These are phyloP conservation scores for Syzygium syzygioides DNA, from an alignment of 441 rosid species.

Conservation along the genomic window DNA sequence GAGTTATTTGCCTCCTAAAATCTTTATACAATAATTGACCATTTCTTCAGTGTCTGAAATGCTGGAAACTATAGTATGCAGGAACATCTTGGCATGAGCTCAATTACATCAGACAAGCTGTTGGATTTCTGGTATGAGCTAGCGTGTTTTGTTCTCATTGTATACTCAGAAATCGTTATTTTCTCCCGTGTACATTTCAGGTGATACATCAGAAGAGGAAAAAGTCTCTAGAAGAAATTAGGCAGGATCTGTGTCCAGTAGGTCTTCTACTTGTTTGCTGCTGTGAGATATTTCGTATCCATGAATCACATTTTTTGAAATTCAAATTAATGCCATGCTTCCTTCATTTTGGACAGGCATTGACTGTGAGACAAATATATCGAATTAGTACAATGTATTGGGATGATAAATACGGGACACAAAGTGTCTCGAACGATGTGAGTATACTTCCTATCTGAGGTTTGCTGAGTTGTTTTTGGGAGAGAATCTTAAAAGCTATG, in stretches of 20 bases:
- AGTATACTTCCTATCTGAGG: slow-evolving; percentile 17
- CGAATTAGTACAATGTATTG: slow-evolving; percentile 99
- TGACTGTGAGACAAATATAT: slow-evolving; percentile 95
- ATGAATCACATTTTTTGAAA: not conserved
- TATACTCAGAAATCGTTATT: not conserved
- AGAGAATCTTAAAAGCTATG: slow-evolving; percentile 6
- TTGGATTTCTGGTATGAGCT: slow-evolving; percentile 84
- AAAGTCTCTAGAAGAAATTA: slow-evolving; percentile 85
- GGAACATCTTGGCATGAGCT: slow-evolving; percentile 99
- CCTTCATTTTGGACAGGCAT: slow-evolving; percentile 36
- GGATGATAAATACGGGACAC: slow-evolving; percentile 98
- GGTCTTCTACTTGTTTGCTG: slow-evolving; percentile 5
- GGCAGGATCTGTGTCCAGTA: slow-evolving; percentile 95
- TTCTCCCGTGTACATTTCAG: slow-evolving; percentile 27
- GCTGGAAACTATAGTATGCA: slow-evolving; percentile 54
- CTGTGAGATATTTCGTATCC: slow-evolving; percentile 4
- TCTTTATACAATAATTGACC: slow-evolving; percentile 2
- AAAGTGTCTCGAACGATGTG: slow-evolving; percentile 93
- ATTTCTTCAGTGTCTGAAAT: slow-evolving; percentile 17
- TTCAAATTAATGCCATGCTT: slow-evolving; percentile 2
- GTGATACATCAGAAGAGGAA: slow-evolving; percentile 97
- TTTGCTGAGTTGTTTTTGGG: not conserved
- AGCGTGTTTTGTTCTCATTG: not conserved
- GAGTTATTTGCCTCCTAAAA: not conserved
- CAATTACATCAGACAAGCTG: slow-evolving; percentile 96